These are phyloP conservation scores for Arthrinium phaeospermum DNA, from an alignment of 2,329 filamentous ascomycete species.

Conservation along the genomic window DNA sequence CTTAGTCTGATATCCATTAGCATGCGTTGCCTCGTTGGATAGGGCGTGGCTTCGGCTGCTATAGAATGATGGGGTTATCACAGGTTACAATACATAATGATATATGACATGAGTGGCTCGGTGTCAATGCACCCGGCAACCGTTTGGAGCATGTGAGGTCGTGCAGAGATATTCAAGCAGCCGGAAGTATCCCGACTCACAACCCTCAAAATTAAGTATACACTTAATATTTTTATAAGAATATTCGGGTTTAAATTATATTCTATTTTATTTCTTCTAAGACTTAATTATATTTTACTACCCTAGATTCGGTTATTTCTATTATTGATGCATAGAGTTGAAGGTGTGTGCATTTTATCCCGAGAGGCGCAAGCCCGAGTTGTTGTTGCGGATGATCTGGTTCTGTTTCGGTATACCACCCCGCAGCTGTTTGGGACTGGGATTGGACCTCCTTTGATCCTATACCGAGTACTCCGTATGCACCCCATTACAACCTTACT, in stretches of 20 bases:
- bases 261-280: too few relatives aligned
- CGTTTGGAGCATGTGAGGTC: background rate
- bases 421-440: constrained; percentile 8
- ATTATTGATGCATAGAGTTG: too few relatives aligned
- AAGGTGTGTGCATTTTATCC: too few relatives aligned
- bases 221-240: too few relatives aligned
- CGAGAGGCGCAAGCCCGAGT: background rate
- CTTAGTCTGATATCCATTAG: background rate
- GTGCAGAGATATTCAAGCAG: background rate
- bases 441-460: background rate
- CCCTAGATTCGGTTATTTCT: too few relatives aligned
- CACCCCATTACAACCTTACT: constrained; percentile 24
- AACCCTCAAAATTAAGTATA: too few relatives aligned
- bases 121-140: background rate
- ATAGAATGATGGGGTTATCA: background rate
- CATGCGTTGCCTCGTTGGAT: background rate
- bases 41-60: background rate
- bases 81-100: background rate
- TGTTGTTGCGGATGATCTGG: background rate
- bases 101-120: background rate
- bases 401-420: background rate
- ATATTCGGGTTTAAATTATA: too few relatives aligned
- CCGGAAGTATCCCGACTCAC: background rate
- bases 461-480: background rate
- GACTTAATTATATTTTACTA: too few relatives aligned